Conservation (phyloP, 1,139 yeast species). For the Blastobotrys proliferans region DNA sequence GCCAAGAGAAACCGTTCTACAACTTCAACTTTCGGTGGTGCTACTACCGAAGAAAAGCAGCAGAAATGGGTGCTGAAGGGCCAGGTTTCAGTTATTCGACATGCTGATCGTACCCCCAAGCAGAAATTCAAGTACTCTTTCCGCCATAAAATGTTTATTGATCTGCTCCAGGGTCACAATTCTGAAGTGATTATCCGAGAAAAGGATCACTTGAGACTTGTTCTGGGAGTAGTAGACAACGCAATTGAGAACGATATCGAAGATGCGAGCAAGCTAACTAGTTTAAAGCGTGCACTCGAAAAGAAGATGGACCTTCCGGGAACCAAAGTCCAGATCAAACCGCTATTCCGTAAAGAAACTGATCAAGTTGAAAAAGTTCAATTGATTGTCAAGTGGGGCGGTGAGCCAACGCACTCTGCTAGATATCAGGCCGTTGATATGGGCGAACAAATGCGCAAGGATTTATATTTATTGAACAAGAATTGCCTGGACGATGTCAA, state of each 20-base stretch:
- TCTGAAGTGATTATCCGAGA: slow-evolving; percentile 95
- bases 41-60: slow-evolving; percentile 61
- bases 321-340: slow-evolving; percentile 93
- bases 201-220: slow-evolving; percentile 78
- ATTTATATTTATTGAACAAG: slow-evolving; percentile 77
- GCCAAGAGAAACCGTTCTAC: slow-evolving; percentile 49
- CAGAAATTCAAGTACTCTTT: slow-evolving; percentile 96
- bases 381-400: slow-evolving; percentile 97
- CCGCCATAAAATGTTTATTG: slow-evolving; percentile 79
- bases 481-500: slow-evolving; percentile 80
- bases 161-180: slow-evolving; percentile 85
- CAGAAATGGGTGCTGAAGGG: slow-evolving; percentile 98
- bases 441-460: slow-evolving; percentile 94
- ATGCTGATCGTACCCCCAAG: slow-evolving; percentile 99
- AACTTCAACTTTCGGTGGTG: slow-evolving; percentile 21
- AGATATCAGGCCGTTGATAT: slow-evolving; percentile 89
- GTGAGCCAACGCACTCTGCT: slow-evolving; percentile 98
- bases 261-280: slow-evolving; percentile 69
- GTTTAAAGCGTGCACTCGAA: slow-evolving; percentile 76
- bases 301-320: slow-evolving; percentile 92
- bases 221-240: slow-evolving; percentile 73
- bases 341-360: slow-evolving; percentile 53
- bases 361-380: slow-evolving; percentile 88
- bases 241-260: slow-evolving; percentile 80
- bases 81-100: slow-evolving; percentile 84